These are phyloP conservation scores for Diplodia seriata DNA, from an alignment of 2,329 filamentous ascomycete genomes.

Conservation along the genomic window DNA sequence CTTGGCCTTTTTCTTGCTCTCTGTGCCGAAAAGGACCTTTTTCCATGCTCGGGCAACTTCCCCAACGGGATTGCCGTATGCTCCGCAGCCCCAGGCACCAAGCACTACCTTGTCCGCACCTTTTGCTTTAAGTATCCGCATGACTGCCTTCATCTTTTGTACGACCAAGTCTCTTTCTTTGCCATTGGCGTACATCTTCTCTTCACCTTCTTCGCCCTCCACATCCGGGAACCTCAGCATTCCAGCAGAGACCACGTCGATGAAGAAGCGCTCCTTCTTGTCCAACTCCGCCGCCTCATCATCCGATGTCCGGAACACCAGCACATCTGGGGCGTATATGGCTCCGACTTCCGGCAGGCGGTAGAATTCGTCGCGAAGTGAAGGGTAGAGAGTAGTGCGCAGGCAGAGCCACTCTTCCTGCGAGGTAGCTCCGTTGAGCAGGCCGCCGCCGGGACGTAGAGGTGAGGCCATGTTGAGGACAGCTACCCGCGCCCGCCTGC, in stretches of 20 bases:
- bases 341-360: slow-evolving; percentile 64
- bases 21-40: slow-evolving; percentile 49
- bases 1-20: slow-evolving; percentile 36
- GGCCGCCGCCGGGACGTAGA: slow-evolving; percentile 66
- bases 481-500: slow-evolving; percentile 51
- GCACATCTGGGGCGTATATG: slow-evolving; percentile 64
- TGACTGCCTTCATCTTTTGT: slow-evolving; percentile 64
- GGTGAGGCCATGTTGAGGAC: slow-evolving; percentile 71
- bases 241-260: slow-evolving; percentile 65
- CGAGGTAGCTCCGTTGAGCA: slow-evolving; percentile 64
- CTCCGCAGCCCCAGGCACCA: slow-evolving; percentile 70
- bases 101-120: slow-evolving; percentile 61
- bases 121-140: slow-evolving; percentile 59
- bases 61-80: slow-evolving; percentile 66
- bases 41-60: slow-evolving; percentile 66
- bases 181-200: slow-evolving; percentile 51
- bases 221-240: slow-evolving; percentile 66
- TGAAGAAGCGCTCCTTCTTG: slow-evolving; percentile 61
- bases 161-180: slow-evolving; percentile 60
- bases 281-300: slow-evolving; percentile 49
- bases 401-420: slow-evolving; percentile 69
- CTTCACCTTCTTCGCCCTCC: slow-evolving; percentile 44
- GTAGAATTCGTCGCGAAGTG: slow-evolving; percentile 65
- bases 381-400: slow-evolving; percentile 65
- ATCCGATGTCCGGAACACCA: slow-evolving; percentile 61